Base-by-base conservation (phyloP, 2,329 filamentous ascomycete genomes). In the Colletotrichum filicis region DNA sequence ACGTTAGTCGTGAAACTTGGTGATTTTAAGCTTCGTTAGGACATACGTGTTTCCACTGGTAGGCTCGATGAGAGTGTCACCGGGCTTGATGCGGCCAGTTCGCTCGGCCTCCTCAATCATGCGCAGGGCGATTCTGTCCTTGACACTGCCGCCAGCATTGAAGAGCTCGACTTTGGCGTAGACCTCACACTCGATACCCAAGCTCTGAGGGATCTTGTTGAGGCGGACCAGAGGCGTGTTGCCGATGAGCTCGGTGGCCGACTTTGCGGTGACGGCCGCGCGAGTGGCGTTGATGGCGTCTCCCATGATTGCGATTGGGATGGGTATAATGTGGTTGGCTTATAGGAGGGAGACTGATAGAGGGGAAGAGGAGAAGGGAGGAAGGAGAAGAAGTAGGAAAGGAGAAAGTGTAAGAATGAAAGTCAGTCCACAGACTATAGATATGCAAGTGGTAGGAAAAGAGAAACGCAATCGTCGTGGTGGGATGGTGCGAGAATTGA, bases 31-130 rank as follows among this genome's bases (percentile, higher is more conserved):
- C 5, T 14, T 57, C 26, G 12, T 9, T 42, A n/a, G 5, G 5
- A 80, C 85, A 64, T 81, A 88, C 87, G 97, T 99, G 83, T 99
- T 99, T 68, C 97, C 97, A 80, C 95, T 98, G 60, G 97, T 99
- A 11, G 97, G 97, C 89, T 99, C 97, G 80, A 99, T 99, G 79
- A 99, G 86, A 65, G 95, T 98, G 84, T 98, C 95, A 69, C 96
- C 97, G 32, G 97, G 97, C 89, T 97, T 98, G 85, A 99, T 98
- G 76, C 96, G 92, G 58, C 97, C 97, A 65, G 90, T 92, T 80
- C 91, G 92, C 88, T 99, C 97, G 16, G 97, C 97, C 82, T 96
- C 94, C 85, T 98, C 95, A 74, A 99, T 93, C 97, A 99, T 99
- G 80, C 97, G 94, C 81, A 98, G 86, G 26, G 97, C 97, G 81